A percentile compares a stretch with the other conserved stretches of the same genome.
phyloP scores from a whole-genome alignment of 2,329 filamentous ascomycete species.

The Chrysoporthe cubensis region DNA sequence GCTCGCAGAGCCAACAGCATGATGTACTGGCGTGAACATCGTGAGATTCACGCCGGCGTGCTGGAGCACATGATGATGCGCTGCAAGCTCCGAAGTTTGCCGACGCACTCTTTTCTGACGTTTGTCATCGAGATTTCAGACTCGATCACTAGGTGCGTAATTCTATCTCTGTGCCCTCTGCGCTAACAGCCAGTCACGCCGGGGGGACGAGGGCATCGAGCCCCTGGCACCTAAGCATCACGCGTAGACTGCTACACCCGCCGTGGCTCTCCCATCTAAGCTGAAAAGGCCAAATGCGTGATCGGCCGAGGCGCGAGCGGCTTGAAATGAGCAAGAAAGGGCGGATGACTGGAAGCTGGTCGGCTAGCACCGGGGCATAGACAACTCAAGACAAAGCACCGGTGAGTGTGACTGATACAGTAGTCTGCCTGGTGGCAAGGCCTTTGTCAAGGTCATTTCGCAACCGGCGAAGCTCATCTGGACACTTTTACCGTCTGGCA shows the following conservation, averaged over 20 bases:
- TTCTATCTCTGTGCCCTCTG: neutral
- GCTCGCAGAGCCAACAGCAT: neutral
- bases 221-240: neutral
- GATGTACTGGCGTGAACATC: neutral
- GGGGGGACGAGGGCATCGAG: neutral
- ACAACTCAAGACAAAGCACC: neutral
- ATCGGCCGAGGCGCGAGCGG: neutral
- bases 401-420: neutral
- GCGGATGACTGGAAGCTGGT: neutral
- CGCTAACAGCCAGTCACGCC: neutral
- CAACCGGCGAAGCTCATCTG: neutral
- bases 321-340: too few species aligned
- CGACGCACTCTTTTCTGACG: neutral
- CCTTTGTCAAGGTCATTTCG: neutral
- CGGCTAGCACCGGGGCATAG: neutral
- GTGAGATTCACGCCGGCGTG: neutral
- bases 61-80: neutral
- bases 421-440: neutral
- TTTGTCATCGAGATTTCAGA: neutral
- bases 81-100: neutral
- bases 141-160: neutral
- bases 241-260: neutral
- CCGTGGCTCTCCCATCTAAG: neutral
- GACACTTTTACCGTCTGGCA: neutral
- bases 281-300: neutral